Base-by-base conservation (phyloP, 2,329 filamentous ascomycete genomes). In the Phaeoacremonium minimum region DNA sequence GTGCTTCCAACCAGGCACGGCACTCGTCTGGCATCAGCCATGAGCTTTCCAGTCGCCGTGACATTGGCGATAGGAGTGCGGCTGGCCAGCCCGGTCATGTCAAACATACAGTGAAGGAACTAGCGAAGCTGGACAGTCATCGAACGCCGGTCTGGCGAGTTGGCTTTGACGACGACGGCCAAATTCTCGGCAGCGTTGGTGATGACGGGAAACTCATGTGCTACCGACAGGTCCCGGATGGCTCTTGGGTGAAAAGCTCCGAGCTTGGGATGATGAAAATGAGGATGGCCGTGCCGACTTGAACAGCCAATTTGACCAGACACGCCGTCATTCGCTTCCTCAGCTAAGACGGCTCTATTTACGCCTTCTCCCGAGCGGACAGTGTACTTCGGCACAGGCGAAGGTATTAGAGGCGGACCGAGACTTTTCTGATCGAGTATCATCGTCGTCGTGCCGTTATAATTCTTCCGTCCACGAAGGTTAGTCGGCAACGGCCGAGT, bases 111-210 rank as follows among this genome's bases (percentile, higher is more conserved):
- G 69, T 69, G 15, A 74, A 71, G 44, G 75, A 87, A 47, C 71
- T 85, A 1, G 83, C 82, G 7, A 77, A 74, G 50, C 71, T 90
- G 7, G 77, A 81, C 33, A 76, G 73, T 35, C 79, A 86, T 52
- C 74, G 78, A 33, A 81, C 78, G 14, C 83, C 83, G 2, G 83
- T 88, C 2, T 91, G 85, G 85, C 69, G 83, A 15, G 79, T 90
- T 3, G 75, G 75, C 1, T 91, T 89, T 48, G 77, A 81, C 48
- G 72, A 75, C 36, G 70, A 79, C 64, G 84, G 84, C 5, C 83
- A 87, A 56, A 73, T 90, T 11, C 64, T 91, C 7, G 80, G 85
- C 2, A 85, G 81, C 28, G 85, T 85, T 2, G 85, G 85, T 4
- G 86, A 91, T 45, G 85, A 90, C 55, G 86, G 84, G 9, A 76